Base-by-base conservation (phyloP, 179 eudicot genomes). In the Heliamphora pulchella region DNA sequence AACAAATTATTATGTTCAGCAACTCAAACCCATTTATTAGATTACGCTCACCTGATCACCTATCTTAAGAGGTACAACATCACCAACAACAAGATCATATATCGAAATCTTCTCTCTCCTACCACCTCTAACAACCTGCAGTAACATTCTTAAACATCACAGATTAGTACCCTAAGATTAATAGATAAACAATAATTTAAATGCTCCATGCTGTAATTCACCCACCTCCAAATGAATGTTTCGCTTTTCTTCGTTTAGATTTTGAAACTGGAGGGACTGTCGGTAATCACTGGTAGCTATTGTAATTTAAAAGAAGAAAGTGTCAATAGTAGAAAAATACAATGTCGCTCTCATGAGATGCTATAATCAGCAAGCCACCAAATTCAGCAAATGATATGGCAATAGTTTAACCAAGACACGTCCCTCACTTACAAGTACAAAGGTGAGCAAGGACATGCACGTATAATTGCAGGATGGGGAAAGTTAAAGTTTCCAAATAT, bases 201-300 rank as follows among this genome's bases (percentile, higher is more conserved):
- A 76, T 62, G 13, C 18, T 62, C 65, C 20, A 78, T 43, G 67
- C 13, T 15, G 65, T 51, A 59, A 41, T 65, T 50, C 65, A 78
- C 82, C 22, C 66, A 94, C 98, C 94, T 92, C 96, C 82, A 94
- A 22, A 79, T 87, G 87, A 80, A 92, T 90, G 83, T 92, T 94
- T 81, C 95, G 82, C 85, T 92, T 94, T 82, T 94, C 95, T 64
- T 86, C 93, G 67, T 91, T 94, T 82, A 94, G 83, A 81, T 87
- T 94, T 81, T 94, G 93, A 81, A 94, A 94, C 86, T 93, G 96
- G 76, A 94, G 94, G 80, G 98, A 94, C 74, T 94, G 98, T 58
- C 90, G 86, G 83, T 94, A 91, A 82, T 94, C 98, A 81, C 96
- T 93, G 65, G 85, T 82, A 46, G 98, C 98, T 94, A 79, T 75